Evolutionary conservation across 495 filamentous ascomycete genomes (phyloP).

Genomic region (Talaromyces stipitatus): DNA sequence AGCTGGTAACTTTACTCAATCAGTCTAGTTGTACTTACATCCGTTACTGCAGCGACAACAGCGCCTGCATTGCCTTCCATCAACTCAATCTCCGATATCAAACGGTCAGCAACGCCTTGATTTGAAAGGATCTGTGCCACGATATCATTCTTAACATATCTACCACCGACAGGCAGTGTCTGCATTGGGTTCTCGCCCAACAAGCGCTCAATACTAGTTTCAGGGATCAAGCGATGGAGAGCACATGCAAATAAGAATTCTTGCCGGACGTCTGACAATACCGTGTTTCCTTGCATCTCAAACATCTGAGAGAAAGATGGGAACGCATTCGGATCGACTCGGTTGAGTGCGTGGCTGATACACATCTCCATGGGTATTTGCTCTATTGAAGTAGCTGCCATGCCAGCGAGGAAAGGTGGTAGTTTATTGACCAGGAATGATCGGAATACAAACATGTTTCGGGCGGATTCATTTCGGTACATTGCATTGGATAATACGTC

Average conservation of each 20-base stretch:
- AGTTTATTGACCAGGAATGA: constrained; percentile 94
- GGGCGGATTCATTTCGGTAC: constrained; percentile 64
- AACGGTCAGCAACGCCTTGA: constrained; percentile 60
- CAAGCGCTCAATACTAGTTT: constrained; percentile 68
- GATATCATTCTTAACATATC: constrained; percentile 69
- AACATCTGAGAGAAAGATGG: constrained; percentile 75
- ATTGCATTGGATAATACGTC: constrained; percentile 83
- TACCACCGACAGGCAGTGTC: constrained; percentile 64
- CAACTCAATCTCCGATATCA: constrained; percentile 76
- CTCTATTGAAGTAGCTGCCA: constrained; percentile 52
- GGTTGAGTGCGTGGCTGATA: constrained; percentile 68
- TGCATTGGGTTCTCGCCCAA: constrained; percentile 83
- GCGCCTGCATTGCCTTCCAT: constrained; percentile 94
- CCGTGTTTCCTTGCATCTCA: constrained; percentile 63
- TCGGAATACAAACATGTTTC: constrained; percentile 69
- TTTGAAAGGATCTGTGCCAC: constrained; percentile 66
- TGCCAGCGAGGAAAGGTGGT: constrained; percentile 64
- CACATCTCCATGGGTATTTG: constrained; percentile 66
- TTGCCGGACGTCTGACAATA: constrained; percentile 76
- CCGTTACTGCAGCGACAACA: constrained; percentile 71
- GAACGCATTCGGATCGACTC: constrained; percentile 71
- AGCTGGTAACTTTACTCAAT: constrained; percentile 9
- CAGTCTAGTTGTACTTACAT: constrained; percentile 40
- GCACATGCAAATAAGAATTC: constrained; percentile 92
- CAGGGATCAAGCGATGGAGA: constrained; percentile 72